Evolutionary conservation across 805 yeast genomes (phyloP).

Genomic region (Zygosaccharomyces bailii): DNA sequence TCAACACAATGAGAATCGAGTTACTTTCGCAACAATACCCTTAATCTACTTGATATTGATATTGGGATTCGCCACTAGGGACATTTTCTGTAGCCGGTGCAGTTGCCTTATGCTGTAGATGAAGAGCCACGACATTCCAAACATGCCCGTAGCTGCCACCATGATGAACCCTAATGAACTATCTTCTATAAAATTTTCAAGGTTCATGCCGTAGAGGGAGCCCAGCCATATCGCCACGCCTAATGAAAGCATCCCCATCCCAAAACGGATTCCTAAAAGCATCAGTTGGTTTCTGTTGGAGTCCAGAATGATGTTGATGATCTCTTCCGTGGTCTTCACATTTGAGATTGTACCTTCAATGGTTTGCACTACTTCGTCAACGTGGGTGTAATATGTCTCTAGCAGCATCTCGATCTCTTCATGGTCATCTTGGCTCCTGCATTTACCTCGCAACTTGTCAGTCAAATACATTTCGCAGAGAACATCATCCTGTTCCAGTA

Average conservation of each 20-base stretch:
- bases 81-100: slow-evolving; percentile 65
- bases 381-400: slow-evolving; percentile 86
- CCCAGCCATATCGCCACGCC: slow-evolving; percentile 80
- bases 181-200: slow-evolving; percentile 89
- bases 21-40: neutral
- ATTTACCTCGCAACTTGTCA: slow-evolving; percentile 47
- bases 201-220: slow-evolving; percentile 92
- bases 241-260: slow-evolving; percentile 76
- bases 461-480: slow-evolving; percentile 77
- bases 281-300: slow-evolving; percentile 91
- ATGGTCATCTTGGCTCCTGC: slow-evolving; percentile 60
- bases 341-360: slow-evolving; percentile 75
- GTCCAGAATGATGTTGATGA: slow-evolving; percentile 87
- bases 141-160: slow-evolving; percentile 40
- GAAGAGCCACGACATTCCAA: slow-evolving; percentile 50
- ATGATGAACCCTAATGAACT: slow-evolving; percentile 62
- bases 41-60: slow-evolving; percentile 8
- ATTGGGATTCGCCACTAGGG: slow-evolving; percentile 50
- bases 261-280: slow-evolving; percentile 79
- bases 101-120: slow-evolving; percentile 54
- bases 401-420: slow-evolving; percentile 85
- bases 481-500: slow-evolving; percentile 84
- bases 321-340: slow-evolving; percentile 90
- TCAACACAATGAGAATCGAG: neutral
- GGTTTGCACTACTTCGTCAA: slow-evolving; percentile 92